phyloP scores from a whole-genome alignment of 495 filamentous ascomycete species.

The Xylona heveae region DNA sequence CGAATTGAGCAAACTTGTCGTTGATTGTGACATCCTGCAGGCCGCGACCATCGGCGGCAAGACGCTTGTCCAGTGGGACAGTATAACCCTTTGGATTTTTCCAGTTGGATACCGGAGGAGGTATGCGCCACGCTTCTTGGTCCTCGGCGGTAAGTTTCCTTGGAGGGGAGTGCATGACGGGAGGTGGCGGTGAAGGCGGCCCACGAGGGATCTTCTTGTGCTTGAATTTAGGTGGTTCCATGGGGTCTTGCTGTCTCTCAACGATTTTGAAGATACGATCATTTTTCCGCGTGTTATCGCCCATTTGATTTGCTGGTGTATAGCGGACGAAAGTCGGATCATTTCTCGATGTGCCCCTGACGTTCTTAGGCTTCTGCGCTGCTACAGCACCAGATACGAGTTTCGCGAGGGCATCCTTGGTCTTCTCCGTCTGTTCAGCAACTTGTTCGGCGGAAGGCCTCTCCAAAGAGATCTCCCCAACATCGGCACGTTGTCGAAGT shows the following conservation, averaged over 20 bases:
- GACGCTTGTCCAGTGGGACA: slow-evolving; percentile 83
- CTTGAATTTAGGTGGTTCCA: slow-evolving; percentile 98
- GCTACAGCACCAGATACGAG: slow-evolving; percentile 72
- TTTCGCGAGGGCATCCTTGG: slow-evolving; percentile 58
- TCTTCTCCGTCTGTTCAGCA: slow-evolving; percentile 60
- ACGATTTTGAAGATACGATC: slow-evolving; percentile 98
- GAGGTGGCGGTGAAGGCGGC: slow-evolving; percentile 78
- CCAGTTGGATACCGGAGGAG: slow-evolving; percentile 91
- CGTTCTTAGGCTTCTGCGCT: slow-evolving; percentile 88
- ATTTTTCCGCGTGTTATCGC: slow-evolving; percentile 66
- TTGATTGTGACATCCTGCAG: slow-evolving; percentile 93
- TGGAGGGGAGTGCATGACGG: slow-evolving; percentile 88
- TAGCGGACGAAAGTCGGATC: slow-evolving; percentile 92
- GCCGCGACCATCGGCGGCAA: slow-evolving; percentile 87
- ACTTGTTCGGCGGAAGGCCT: slow-evolving; percentile 74
- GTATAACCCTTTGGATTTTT: slow-evolving; percentile 99
- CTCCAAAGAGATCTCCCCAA: slow-evolving; percentile 79
- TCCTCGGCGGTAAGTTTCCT: slow-evolving; percentile 91
- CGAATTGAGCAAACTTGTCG: slow-evolving; percentile 95
- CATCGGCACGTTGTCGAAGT: slow-evolving; percentile 78
- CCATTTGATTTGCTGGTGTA: slow-evolving; percentile 94
- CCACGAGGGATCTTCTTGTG: slow-evolving; percentile 96
- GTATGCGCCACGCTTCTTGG: slow-evolving; percentile 92
- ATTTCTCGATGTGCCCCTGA: slow-evolving; percentile 50
- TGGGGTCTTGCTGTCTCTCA: slow-evolving; percentile 80